Base-by-base conservation (phyloP, 768 basidiomycete species). In the Porpolomopsis calyptriformis region DNA sequence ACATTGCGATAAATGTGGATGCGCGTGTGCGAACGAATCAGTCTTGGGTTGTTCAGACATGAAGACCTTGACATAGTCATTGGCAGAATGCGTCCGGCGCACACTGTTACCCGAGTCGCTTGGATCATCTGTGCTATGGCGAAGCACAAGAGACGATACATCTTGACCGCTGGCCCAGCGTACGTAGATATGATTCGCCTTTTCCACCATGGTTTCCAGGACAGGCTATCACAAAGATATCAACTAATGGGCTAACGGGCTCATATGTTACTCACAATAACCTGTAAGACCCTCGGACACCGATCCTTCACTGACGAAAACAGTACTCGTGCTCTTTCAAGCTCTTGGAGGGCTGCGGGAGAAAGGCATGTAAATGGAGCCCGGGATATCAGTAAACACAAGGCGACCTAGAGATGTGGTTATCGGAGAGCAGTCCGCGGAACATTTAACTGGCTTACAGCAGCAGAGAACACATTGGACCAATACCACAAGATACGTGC, bases 361-460 rank as follows among this genome's bases (percentile, higher is more conserved):
- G 77, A 74, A 10, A 82, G 63, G 51, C 74, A 77, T 22, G 79
- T 73, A 57, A 75, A 78, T n/a, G 82, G 82, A 12, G 79, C 78
- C 44, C 81, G 71, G 34, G 75, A 78, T 18, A 82, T 73, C 45
- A 75, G 60, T 45, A 77, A 55, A 52, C 73, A 74, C 26, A 75
- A 57, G 18, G 74, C 73, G 35, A 75, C 68, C 73, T 76, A 51
- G 26, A 39, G 4, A 47, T 22, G 27, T 22, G 38, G 45, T 20
- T 26, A 43, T 19, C 20, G 26, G 23, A 40, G 16, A 12, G 19
- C 22, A 41, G 27, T 23, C 9, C 48, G 43, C 29, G 1, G 40
- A 23, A 54, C 43, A 22, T 43, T 33, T 44, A 39, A 35, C n/a
- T 46, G 42, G 63, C 69, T 60, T 49, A 74, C 74, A 40, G 70